Percentiles rank a stretch among this genome's conserved stretches.
These are phyloP conservation scores for Suhomyces bokatorum DNA, from an alignment of 1,139 yeast genomes.

Conservation along the genomic window DNA sequence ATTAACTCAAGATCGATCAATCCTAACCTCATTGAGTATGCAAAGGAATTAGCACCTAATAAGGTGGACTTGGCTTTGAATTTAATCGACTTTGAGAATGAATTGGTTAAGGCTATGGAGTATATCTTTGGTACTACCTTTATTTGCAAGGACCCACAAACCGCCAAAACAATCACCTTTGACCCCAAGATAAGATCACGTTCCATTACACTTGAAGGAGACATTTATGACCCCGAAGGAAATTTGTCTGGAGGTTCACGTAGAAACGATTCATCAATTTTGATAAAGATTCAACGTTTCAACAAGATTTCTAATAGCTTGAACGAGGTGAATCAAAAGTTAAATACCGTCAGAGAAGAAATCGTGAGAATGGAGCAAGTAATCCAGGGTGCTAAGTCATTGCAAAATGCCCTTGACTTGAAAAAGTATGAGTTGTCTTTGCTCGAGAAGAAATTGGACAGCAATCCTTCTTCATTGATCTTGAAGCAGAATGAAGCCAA, in stretches of 20 bases:
- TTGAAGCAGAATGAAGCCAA: constrained; percentile 53
- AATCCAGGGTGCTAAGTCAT: constrained; percentile 52
- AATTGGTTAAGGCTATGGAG: constrained; percentile 80
- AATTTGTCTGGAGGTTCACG: constrained; percentile 95
- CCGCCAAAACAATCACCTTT: constrained; percentile 86
- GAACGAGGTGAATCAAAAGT: constrained; percentile 36
- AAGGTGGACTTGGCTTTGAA: constrained; percentile 87
- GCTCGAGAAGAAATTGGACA: constrained; percentile 58
- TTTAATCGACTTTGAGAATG: constrained; percentile 70
- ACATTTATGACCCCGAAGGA: constrained; percentile 94
- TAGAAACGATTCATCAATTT: constrained; percentile 55
- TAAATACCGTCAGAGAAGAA: constrained; percentile 41
- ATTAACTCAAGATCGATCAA: constrained; percentile 60
- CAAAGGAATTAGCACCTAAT: constrained; percentile 73
- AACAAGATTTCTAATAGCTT: constrained; percentile 52
- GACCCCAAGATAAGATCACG: constrained; percentile 77
- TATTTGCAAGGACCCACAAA: constrained; percentile 80
- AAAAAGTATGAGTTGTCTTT: constrained; percentile 68
- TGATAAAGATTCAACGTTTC: constrained; percentile 68
- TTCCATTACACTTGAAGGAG: constrained; percentile 93
- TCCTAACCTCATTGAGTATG: constrained; percentile 48
- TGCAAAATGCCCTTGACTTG: constrained; percentile 67
- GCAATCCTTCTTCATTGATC: constrained; percentile 60
- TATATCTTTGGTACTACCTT: constrained; percentile 88
- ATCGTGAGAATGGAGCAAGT: constrained; percentile 48